Percentiles rank a stretch among this genome's conserved stretches.
Evolutionary conservation across 2,329 filamentous ascomycete species (phyloP).

Genomic region (Colletotrichum lindemuthianum): DNA sequence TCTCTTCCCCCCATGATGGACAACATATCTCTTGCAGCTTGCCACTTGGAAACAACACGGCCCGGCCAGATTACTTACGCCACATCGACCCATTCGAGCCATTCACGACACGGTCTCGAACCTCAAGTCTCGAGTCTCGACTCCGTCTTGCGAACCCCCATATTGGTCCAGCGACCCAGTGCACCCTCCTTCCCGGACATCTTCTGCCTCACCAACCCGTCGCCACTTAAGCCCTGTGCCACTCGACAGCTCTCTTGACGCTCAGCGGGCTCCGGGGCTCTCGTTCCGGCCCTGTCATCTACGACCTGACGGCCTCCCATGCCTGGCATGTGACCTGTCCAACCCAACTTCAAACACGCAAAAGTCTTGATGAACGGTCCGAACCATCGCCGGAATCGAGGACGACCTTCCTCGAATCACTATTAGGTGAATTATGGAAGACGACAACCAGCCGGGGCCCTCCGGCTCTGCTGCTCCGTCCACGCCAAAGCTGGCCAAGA

Average conservation of each 20-base stretch:
- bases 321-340: slow-evolving; percentile 18
- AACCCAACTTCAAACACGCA: slow-evolving; percentile 13
- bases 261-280: neutral
- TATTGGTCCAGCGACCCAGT: neutral
- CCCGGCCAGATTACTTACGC: slow-evolving; percentile 4
- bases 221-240: slow-evolving; percentile 6
- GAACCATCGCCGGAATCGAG: neutral
- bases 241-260: neutral
- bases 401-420: slow-evolving; percentile 17
- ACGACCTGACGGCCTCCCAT: neutral
- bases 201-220: neutral
- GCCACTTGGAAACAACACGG: slow-evolving; percentile 9
- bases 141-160: slow-evolving; percentile 5
- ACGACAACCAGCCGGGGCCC: slow-evolving; percentile 30
- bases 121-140: slow-evolving; percentile 3
- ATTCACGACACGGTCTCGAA: slow-evolving; percentile 1
- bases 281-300: slow-evolving; percentile 1
- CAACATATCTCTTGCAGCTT: slow-evolving; percentile 12
- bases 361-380: slow-evolving; percentile 23
- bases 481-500: no score
- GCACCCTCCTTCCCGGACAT: neutral
- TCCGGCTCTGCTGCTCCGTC: slow-evolving; percentile 46
- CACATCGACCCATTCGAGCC: neutral
- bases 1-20: slow-evolving; percentile 8
- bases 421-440: slow-evolving; percentile 36